Evolutionary conservation across 78 protist species (phyloP).

Genomic region (Dictyostelium citrinum): DNA sequence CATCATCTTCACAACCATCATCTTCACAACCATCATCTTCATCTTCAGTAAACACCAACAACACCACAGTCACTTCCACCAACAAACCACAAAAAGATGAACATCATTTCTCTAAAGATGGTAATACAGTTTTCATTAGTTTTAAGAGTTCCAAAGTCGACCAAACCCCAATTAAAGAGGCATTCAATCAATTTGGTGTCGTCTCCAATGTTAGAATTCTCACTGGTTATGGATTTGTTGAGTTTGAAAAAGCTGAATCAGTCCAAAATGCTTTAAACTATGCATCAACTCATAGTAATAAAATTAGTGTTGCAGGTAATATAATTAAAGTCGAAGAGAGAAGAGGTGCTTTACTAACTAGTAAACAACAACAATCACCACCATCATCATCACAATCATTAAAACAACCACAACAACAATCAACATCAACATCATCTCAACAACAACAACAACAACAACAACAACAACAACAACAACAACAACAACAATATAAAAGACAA

Average conservation of each 20-base stretch:
- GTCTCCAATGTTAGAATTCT: conserved; percentile 10
- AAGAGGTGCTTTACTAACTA: neutral
- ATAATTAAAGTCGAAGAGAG: conserved; percentile 40
- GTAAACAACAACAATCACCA: neutral
- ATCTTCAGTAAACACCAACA: neutral
- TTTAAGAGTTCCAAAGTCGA: neutral
- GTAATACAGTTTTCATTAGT: conserved; percentile 32
- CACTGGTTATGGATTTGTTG: conserved; percentile 58
- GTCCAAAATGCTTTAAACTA: conserved; percentile 14
- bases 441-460: neutral
- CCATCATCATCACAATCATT: neutral
- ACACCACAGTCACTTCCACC: neutral
- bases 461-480: neutral
- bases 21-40: neutral
- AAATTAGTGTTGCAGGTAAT: conserved; percentile 1
- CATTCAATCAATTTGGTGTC: conserved; percentile 32
- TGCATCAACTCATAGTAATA: neutral
- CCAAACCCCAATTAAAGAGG: neutral
- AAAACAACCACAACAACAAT: neutral
- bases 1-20: neutral
- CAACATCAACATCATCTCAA: neutral
- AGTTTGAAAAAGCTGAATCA: conserved; percentile 44
- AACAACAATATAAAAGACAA: conserved; percentile 3
- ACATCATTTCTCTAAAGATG: neutral
- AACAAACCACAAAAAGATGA: neutral